Evolutionary conservation across 768 basidiomycete species (phyloP), one percentile per base, ranked within the genome.

Genomic region (Cystofilobasidium capitatum): DNA sequence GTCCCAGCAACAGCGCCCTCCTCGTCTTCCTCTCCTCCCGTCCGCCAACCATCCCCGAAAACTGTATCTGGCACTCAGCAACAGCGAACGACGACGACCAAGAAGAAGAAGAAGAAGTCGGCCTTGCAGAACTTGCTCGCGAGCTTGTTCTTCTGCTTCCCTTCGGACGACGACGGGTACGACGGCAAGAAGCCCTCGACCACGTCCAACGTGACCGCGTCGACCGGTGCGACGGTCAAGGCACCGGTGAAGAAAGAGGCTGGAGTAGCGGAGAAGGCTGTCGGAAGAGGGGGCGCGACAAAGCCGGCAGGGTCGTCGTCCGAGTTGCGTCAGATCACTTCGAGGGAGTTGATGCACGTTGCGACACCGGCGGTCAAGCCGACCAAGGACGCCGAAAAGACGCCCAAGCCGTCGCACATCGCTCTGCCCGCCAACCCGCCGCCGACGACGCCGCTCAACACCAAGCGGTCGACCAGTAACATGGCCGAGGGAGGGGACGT

Each of bases 31-130:
- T n/a, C n/a, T n/a, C n/a, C n/a, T n/a, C n/a, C n/a, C n/a, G n/a
- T n/a, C n/a, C n/a, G n/a, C n/a, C n/a, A n/a, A n/a, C n/a, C n/a
- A n/a, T n/a, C n/a, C n/a, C n/a, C n/a, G n/a, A n/a, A n/a, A n/a
- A n/a, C n/a, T n/a, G n/a, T n/a, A n/a, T n/a, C n/a, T n/a, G n/a
- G n/a, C n/a, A n/a, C n/a, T n/a, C n/a, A n/a, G n/a, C n/a, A n/a
- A n/a, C n/a, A n/a, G n/a, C n/a, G n/a, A n/a, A n/a, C n/a, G n/a
- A n/a, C n/a, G 5, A 2, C 26, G 4, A 33, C 14, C 10, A 29
- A 55, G 51, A 55, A 55, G 51, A 55, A 55, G 51, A 55, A 55
- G 51, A 55, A 55, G 31, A n/a, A n/a, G 2, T 3, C 29, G 51
- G n/a, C n/a, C 51, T 55, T 22, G 51, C 51, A 3, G 29, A 3